These are phyloP conservation scores for Guillardia theta DNA, from an alignment of 78 protist species.

Conservation along the genomic window DNA sequence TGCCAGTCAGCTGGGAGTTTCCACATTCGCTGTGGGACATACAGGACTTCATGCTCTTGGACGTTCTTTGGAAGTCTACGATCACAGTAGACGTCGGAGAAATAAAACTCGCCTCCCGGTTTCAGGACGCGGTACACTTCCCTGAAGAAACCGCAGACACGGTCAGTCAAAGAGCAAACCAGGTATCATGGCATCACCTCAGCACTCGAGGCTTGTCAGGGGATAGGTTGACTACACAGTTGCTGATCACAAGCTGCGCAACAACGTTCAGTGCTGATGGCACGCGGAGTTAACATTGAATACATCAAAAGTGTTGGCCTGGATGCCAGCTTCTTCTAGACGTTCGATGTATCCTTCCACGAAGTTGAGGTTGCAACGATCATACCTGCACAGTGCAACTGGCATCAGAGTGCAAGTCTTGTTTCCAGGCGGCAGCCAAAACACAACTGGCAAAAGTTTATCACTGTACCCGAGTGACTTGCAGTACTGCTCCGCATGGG, in stretches of 20 bases:
- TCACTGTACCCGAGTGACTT: background rate
- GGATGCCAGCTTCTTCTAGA: constrained; percentile 50
- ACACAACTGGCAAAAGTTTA: no score
- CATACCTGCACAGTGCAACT: constrained; percentile 20
- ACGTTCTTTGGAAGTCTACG: constrained; percentile 32
- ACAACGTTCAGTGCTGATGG: background rate
- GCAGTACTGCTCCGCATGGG: constrained; percentile 32
- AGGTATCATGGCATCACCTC: no score
- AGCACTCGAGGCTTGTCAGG: constrained; percentile 65
- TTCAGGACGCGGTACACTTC: constrained; percentile 51
- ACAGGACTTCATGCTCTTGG: constrained; percentile 8
- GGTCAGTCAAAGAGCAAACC: no score
- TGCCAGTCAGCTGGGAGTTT: background rate
- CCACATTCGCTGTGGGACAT: background rate
- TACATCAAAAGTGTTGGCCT: constrained; percentile 26
- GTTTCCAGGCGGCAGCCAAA: no score
- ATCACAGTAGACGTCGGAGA: constrained; percentile 73
- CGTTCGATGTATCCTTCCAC: constrained; percentile 72
- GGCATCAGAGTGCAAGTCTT: no score
- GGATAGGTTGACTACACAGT: constrained; percentile 79
- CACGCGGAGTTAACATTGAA: background rate
- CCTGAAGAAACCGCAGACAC: no score
- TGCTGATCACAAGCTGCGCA: constrained; percentile 49
- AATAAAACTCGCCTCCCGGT: constrained; percentile 78
- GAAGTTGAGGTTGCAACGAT: constrained; percentile 49